Evolutionary conservation across 768 basidiomycete species (phyloP).

Genomic region (Polyporus arcularius): DNA sequence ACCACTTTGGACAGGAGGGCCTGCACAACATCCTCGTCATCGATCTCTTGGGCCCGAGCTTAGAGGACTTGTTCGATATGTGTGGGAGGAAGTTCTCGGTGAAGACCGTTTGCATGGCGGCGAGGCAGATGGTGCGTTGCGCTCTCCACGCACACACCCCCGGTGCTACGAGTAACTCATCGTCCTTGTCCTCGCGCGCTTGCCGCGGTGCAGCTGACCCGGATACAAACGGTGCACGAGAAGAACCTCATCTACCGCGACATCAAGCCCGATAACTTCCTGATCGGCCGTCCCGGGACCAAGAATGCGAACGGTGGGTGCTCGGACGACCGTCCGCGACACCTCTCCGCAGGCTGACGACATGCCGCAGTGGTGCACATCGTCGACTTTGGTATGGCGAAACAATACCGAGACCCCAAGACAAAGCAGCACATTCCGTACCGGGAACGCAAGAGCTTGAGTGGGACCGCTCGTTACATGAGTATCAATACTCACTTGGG

Average conservation of each 20-base stretch:
- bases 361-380: constrained; percentile 72
- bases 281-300: constrained; percentile 91
- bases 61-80: constrained; percentile 99
- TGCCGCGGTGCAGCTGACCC: constrained; percentile 63
- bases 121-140: constrained; percentile 85
- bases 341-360: neutral
- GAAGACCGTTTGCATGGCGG: constrained; percentile 99
- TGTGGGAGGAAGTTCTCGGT: constrained; percentile 96
- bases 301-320: constrained; percentile 77
- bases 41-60: constrained; percentile 92
- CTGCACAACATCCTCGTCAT: constrained; percentile 99
- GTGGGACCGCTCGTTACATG: constrained; percentile 99
- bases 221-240: constrained; percentile 98
- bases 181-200: neutral
- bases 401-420: constrained; percentile 98
- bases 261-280: constrained; percentile 99
- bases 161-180: neutral
- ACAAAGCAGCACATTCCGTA: constrained; percentile 99
- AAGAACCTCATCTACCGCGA: constrained; percentile 99
- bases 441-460: constrained; percentile 94
- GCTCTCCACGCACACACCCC: neutral
- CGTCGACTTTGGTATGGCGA: constrained; percentile 99
- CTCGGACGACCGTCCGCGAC: neutral
- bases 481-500: constrained; percentile 99
- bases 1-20: constrained; percentile 99